A percentile compares a stretch with the other conserved stretches of the same genome.
These are phyloP conservation scores for Lentinula novae-zelandiae DNA, from an alignment of 1,284 basidiomycete genomes.

Conservation along the genomic window DNA sequence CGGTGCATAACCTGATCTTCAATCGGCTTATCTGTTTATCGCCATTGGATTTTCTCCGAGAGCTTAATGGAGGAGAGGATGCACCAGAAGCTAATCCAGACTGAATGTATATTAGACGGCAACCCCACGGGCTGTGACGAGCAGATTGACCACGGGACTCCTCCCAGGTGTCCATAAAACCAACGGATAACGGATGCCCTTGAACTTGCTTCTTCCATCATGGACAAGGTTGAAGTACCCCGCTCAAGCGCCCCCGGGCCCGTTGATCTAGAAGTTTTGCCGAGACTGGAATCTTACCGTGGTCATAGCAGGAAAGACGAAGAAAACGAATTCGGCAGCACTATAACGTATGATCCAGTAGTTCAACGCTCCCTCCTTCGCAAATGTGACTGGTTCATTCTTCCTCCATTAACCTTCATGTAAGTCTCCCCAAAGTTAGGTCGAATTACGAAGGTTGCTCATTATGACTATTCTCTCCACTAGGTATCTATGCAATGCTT, in stretches of 20 bases:
- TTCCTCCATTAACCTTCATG: conserved; percentile 41
- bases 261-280: conserved; percentile 3
- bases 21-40: neutral
- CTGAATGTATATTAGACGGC: neutral
- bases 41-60: neutral
- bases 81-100: neutral
- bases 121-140: neutral
- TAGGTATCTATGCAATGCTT: conserved; percentile 47
- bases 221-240: conserved; percentile 10
- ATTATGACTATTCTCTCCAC: neutral
- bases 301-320: neutral
- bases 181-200: neutral
- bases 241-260: neutral
- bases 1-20: no score
- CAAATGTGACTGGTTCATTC: conserved; percentile 35
- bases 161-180: neutral
- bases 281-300: neutral
- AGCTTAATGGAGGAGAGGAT: neutral
- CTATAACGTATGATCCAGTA: conserved; percentile 3
- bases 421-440: conserved; percentile 17
- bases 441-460: neutral
- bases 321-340: conserved; percentile 2
- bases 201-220: conserved; percentile 2
- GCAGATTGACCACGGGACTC: neutral
- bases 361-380: conserved; percentile 28